These are phyloP conservation scores for Phialocephala subalpina DNA, from an alignment of 2,329 filamentous ascomycete species.

Conservation along the genomic window DNA sequence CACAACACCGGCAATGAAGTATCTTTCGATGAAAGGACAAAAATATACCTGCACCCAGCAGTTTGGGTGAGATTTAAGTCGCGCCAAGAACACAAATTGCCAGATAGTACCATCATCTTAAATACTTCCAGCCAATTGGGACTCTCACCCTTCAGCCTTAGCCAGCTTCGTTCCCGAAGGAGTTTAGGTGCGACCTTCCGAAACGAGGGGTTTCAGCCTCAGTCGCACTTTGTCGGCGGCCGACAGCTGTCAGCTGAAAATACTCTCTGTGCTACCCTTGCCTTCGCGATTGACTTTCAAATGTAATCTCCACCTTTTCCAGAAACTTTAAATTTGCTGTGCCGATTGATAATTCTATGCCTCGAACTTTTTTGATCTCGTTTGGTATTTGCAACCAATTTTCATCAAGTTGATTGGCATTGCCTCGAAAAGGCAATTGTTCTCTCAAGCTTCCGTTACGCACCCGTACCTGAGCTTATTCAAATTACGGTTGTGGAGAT, in stretches of 20 bases:
- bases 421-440: not conserved
- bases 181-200: not conserved
- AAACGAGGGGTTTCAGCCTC: slow-evolving; percentile 2
- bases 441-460: not conserved
- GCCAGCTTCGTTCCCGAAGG: no score
- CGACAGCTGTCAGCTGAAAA: not conserved
- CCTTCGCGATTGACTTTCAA: not conserved
- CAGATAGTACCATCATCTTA: no score
- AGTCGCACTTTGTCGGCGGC: slow-evolving; percentile 1
- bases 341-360: not conserved
- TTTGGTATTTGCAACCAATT: not conserved
- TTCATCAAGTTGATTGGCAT: not conserved
- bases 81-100: no score
- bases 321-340: not conserved
- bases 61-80: no score
- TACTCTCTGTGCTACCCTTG: not conserved
- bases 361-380: not conserved
- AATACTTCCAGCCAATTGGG: no score
- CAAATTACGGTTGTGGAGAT: not conserved
- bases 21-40: no score
- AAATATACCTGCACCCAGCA: no score
- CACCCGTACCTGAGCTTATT: not conserved
- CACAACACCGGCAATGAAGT: no score
- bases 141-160: no score
- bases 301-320: not conserved